Conservation (phyloP, 176 grass and related monocot genomes). For the Cenchrus fungigraminus region DNA sequence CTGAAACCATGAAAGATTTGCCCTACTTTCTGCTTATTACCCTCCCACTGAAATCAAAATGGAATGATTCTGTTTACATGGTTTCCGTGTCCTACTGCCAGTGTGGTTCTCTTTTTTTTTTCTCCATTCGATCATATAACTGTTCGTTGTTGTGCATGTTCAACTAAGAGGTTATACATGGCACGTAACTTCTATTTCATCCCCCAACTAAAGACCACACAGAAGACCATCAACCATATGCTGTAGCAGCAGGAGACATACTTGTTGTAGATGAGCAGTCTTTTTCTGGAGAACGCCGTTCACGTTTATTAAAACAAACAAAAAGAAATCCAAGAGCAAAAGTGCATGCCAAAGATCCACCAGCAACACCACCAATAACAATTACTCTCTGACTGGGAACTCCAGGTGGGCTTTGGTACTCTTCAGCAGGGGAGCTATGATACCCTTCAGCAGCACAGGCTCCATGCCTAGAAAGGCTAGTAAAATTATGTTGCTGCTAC, state of each 20-base stretch:
- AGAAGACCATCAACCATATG: constrained; percentile 40
- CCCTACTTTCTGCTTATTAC: constrained; percentile 9
- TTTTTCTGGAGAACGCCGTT: constrained; percentile 43
- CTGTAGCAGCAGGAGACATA: constrained; percentile 37
- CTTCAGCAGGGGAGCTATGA: constrained; percentile 19
- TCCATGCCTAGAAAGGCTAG: constrained; percentile 44
- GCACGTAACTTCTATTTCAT: background rate
- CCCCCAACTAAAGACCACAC: constrained; percentile 21
- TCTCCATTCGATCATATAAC: background rate
- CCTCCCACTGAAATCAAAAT: constrained; percentile 7
- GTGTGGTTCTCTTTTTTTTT: background rate
- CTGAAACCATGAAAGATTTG: background rate
- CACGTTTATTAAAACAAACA: constrained; percentile 61
- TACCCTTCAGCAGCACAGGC: constrained; percentile 43
- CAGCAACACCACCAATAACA: constrained; percentile 50
- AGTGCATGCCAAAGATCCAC: constrained; percentile 69
- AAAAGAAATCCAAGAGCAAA: constrained; percentile 57
- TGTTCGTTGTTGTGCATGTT: constrained; percentile 4
- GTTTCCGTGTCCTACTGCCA: background rate
- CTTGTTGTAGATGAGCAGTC: constrained; percentile 60
- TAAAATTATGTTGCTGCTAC: constrained; percentile 22
- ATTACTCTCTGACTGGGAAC: constrained; percentile 37
- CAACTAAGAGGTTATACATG: constrained; percentile 20
- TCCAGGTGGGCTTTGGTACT: constrained; percentile 32
- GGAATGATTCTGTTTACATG: background rate